Conservation (phyloP, 768 basidiomycete genomes). For the Clavaria fumosa region DNA sequence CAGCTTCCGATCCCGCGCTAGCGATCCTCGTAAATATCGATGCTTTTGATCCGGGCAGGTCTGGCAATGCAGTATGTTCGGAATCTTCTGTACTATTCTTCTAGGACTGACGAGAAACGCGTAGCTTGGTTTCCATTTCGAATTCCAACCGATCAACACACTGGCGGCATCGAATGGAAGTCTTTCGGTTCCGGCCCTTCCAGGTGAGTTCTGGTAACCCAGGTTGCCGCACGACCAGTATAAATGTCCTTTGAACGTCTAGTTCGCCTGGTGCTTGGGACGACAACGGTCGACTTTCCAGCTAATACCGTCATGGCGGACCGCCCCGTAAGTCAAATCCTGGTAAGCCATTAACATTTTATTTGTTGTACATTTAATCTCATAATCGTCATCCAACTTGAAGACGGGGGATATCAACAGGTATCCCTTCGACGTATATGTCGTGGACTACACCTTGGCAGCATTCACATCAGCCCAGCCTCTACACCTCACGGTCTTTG, state of each 20-base stretch:
- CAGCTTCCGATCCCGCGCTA: neutral
- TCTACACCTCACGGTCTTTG: slow-evolving; percentile 2
- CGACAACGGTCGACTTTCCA: neutral
- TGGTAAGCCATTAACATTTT: neutral
- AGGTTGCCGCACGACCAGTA: neutral
- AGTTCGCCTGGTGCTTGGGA: slow-evolving; percentile 2
- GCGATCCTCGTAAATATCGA: neutral
- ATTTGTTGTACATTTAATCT: neutral
- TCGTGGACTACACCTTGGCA: neutral
- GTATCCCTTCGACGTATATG: slow-evolving; percentile 6
- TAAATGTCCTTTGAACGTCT: neutral
- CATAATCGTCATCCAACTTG: neutral
- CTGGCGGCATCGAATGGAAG: too few species aligned
- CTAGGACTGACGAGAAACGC: neutral
- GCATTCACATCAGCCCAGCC: slow-evolving; percentile 4
- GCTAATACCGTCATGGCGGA: neutral
- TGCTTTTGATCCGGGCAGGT: slow-evolving; percentile 1
- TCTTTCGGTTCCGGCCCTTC: neutral
- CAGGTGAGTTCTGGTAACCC: too few species aligned
- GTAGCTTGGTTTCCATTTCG: too few species aligned
- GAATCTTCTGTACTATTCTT: neutral
- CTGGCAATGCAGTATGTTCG: neutral
- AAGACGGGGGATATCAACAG: slow-evolving; percentile 3
- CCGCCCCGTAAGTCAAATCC: too few species aligned
- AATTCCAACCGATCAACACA: too few species aligned